Evolutionary conservation across 768 basidiomycete genomes (phyloP).

Genomic region (Pleurotus cornucopiae): DNA sequence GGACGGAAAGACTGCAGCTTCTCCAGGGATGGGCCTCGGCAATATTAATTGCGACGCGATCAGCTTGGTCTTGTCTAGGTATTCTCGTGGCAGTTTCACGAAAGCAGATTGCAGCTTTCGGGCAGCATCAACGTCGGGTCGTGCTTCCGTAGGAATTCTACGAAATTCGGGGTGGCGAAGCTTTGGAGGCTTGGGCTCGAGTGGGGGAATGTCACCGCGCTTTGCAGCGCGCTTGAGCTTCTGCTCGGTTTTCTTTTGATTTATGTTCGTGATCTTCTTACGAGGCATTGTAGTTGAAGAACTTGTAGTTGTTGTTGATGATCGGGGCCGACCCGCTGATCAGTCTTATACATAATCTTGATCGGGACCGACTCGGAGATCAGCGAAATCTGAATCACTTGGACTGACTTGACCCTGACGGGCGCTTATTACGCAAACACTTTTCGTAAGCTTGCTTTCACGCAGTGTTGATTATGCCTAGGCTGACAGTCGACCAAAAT

Average conservation of each 20-base stretch:
- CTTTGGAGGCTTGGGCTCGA: conserved; percentile 29
- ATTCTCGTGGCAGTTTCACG: conserved; percentile 51
- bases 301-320: too few species aligned
- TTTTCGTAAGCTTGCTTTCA: too few species aligned
- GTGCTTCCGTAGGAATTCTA: conserved; percentile 23
- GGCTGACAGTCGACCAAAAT: too few species aligned
- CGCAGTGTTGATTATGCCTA: too few species aligned
- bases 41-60: conserved; percentile 53
- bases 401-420: too few species aligned
- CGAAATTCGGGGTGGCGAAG: conserved; percentile 21
- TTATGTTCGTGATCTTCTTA: conserved; percentile 55
- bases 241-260: conserved; percentile 66
- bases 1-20: conserved; percentile 29
- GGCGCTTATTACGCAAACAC: too few species aligned
- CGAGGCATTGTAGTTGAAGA: conserved; percentile 23
- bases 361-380: too few species aligned
- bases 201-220: conserved; percentile 59
- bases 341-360: too few species aligned
- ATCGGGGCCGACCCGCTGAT: too few species aligned
- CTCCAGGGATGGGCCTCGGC: conserved; percentile 48
- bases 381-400: too few species aligned
- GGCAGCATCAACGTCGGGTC: conserved; percentile 30
- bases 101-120: conserved; percentile 69
- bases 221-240: conserved; percentile 82
- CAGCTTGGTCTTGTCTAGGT: conserved; percentile 55